Conservation (phyloP, 805 yeast species). For the Candida anglica region DNA sequence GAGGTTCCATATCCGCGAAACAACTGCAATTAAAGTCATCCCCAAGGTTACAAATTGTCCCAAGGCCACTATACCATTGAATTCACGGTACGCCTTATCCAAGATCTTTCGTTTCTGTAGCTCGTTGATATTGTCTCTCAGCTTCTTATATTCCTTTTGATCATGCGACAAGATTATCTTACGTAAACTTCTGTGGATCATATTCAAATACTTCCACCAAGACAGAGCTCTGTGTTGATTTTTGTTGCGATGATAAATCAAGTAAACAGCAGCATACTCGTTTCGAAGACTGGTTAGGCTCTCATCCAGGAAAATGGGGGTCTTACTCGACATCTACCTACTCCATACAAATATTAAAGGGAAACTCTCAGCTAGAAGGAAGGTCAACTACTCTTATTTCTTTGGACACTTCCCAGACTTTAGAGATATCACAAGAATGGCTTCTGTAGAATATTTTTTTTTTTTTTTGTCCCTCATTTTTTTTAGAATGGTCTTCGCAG, state of each 20-base stretch:
- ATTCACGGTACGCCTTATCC: constrained; percentile 52
- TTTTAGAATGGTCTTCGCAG: too few species aligned
- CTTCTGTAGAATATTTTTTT: neutral
- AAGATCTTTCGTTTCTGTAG: constrained; percentile 23
- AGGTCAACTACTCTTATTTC: neutral
- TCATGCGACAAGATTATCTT: constrained; percentile 26
- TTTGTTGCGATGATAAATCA: constrained; percentile 65
- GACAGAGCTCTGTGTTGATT: constrained; percentile 70
- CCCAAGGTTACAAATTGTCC: constrained; percentile 80
- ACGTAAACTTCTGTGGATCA: constrained; percentile 55
- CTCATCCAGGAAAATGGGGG: neutral
- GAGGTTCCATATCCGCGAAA: constrained; percentile 40
- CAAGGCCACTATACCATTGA: constrained; percentile 60
- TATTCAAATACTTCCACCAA: constrained; percentile 76
- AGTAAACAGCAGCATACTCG: constrained; percentile 58
- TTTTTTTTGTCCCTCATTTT: too few species aligned
- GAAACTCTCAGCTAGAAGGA: neutral
- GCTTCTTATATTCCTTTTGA: constrained; percentile 7
- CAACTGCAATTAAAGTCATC: constrained; percentile 56
- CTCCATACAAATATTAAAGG: too few species aligned
- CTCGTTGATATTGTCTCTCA: constrained; percentile 5
- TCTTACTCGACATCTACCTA: too few species aligned
- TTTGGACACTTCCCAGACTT: neutral
- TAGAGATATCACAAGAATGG: neutral
- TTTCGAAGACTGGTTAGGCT: constrained; percentile 15